Conservation (phyloP, 495 filamentous ascomycete species). For the Bacidia gigantensis region DNA sequence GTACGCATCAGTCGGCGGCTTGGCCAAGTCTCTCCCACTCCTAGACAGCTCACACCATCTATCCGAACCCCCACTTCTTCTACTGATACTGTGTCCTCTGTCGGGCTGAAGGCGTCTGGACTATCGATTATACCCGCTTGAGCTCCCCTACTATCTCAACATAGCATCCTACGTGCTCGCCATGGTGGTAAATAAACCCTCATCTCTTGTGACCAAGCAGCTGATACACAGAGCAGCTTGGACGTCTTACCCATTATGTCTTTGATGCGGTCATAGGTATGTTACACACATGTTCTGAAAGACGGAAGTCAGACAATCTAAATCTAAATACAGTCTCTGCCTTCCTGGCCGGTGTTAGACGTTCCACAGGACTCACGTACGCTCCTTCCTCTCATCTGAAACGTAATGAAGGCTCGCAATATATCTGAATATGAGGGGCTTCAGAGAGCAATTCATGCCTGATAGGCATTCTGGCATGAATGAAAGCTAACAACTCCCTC, state of each 20-base stretch:
- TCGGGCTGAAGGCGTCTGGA: no score
- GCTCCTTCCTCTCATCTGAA: slow-evolving; percentile 10
- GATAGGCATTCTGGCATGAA: not conserved
- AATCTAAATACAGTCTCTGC: slow-evolving; percentile 55
- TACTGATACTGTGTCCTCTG: no score
- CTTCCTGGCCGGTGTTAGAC: slow-evolving; percentile 89
- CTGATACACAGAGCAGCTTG: slow-evolving; percentile 49
- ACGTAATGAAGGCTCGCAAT: not conserved
- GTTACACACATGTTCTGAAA: no score
- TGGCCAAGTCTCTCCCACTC: no score
- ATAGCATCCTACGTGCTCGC: not conserved
- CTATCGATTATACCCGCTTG: no score
- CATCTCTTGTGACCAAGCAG: not conserved
- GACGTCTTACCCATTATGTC: slow-evolving; percentile 82
- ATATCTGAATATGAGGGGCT: no score
- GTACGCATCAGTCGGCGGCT: no score
- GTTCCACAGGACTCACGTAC: slow-evolving; percentile 94
- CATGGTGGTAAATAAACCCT: slow-evolving; percentile 18
- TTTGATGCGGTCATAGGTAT: slow-evolving; percentile 93
- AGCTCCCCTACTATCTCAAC: no score
- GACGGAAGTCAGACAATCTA: no score
- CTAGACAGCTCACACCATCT: no score
- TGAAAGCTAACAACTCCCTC: slow-evolving; percentile 26
- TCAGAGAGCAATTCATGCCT: no score
- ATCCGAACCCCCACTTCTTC: no score